Base-by-base conservation (phyloP, 345 rosid genomes). In the Eutrema yunnanense region DNA sequence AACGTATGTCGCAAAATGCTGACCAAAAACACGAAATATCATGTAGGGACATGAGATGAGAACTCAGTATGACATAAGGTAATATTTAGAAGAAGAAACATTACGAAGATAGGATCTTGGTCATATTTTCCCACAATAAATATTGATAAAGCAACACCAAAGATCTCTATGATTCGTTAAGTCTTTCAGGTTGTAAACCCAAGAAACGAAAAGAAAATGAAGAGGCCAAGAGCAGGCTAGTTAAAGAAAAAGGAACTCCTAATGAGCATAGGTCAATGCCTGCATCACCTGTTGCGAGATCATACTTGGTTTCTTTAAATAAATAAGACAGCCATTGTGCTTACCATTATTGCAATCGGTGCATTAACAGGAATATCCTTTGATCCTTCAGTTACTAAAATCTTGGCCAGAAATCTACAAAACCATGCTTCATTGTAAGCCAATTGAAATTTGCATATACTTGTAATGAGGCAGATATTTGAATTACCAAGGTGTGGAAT, bases 281-380 rank as follows among this genome's bases (percentile, higher is more conserved):
- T 58, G 57, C 19, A 59, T 43, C 58, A 59, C 78, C 30, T 29
- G 49, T 59, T 56, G 66, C 19, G 16, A 46, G 62, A 33, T 57
- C 48, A 34, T 59, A 30, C 67, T 63, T 41, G n/a, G 51, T 56
- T 69, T 43, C 59, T 34, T 7, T 41, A 74, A 37, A 67, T 41
- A 26, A 59, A 70, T 22, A 37, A 56, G 33, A 63, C 38, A 62
- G 59, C 22, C 66, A 29, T 41, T 60, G 67, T 37, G n/a, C 76
- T 79, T 88, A 94, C 98, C 85, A 79, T 86, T 76, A 94, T 80
- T 49, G 95, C 95, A 78, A 94, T 94, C 29, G 98, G 86, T 67
- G 85, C 90, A 75, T 96, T 95, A 33, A 94, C 92, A 75, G 95
- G 86, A 54, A 88, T 86, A 79, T 94, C 96, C 82, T 91, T 94